phyloP scores from a whole-genome alignment of 768 basidiomycete genomes.

The Galerina marginata region DNA sequence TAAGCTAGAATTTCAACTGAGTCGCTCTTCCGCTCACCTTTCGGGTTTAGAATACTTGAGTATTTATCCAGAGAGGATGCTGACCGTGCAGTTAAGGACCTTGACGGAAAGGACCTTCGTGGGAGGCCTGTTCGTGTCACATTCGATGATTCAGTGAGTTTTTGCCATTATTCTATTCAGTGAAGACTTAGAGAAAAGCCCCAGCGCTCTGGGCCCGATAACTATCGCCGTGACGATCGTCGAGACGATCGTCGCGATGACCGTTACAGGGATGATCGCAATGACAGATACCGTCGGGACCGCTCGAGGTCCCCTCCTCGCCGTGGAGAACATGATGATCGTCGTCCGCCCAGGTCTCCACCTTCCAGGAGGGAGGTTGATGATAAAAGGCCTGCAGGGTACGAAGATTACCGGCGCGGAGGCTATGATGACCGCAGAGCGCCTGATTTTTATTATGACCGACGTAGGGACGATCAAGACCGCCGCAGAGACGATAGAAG shows the following conservation, averaged over 20 bases:
- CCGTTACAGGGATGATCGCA: conserved; percentile 54
- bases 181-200: conserved; percentile 12
- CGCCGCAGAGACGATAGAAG: conserved; percentile 76
- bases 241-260: conserved; percentile 67
- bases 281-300: conserved; percentile 73
- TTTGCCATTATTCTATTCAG: neutral
- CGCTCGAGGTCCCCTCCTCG: conserved; percentile 85
- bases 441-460: conserved; percentile 88
- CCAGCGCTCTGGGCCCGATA: conserved; percentile 71
- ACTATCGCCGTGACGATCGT: conserved; percentile 79
- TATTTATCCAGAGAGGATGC: conserved; percentile 89
- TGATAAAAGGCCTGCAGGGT: conserved; percentile 89
- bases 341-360: conserved; percentile 79
- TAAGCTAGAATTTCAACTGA: conserved; percentile 43
- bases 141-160: conserved; percentile 62
- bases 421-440: conserved; percentile 83
- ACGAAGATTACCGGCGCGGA: conserved; percentile 88
- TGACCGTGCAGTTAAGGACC: conserved; percentile 87
- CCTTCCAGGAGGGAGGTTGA: conserved; percentile 81
- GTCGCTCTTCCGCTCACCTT: conserved; percentile 4
- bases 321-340: conserved; percentile 73
- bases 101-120: conserved; percentile 88
- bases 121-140: conserved; percentile 80
- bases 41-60: conserved; percentile 75
- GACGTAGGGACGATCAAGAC: conserved; percentile 80